Evolutionary conservation across 805 yeast genomes (phyloP).

Genomic region (Starmerella apicola): DNA sequence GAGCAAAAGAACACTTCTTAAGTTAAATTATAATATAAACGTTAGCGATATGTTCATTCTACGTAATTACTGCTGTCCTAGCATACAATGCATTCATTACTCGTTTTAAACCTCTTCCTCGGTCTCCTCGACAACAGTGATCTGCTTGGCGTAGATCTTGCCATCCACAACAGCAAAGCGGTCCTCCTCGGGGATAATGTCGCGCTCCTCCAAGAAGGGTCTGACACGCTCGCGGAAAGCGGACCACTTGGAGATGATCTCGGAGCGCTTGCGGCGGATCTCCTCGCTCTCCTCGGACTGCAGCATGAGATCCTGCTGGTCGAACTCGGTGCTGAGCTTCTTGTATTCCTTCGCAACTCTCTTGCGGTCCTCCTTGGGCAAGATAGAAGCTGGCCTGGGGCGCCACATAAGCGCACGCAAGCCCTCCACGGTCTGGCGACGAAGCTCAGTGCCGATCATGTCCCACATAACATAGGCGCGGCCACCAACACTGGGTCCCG

Average conservation of each 20-base stretch:
- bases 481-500: constrained; percentile 36
- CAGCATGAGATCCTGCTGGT: constrained; percentile 90
- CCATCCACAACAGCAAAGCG: constrained; percentile 18
- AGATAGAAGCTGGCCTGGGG: constrained; percentile 79
- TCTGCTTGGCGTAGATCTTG: constrained; percentile 34
- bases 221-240: constrained; percentile 53
- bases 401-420: constrained; percentile 92
- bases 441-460: constrained; percentile 62
- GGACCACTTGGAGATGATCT: constrained; percentile 73
- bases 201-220: constrained; percentile 29
- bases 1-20: too few species aligned
- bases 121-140: constrained; percentile 39
- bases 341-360: constrained; percentile 80
- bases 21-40: not conserved
- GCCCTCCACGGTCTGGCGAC: constrained; percentile 66
- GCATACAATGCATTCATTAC: too few species aligned
- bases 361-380: constrained; percentile 70
- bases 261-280: constrained; percentile 71
- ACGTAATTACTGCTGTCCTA: too few species aligned
- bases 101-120: constrained; percentile 29
- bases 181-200: constrained; percentile 17
- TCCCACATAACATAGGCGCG: constrained; percentile 86
- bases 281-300: constrained; percentile 87
- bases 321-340: constrained; percentile 85
- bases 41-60: too few species aligned